Base-by-base conservation (phyloP, 2,329 filamentous ascomycete genomes). In the Calycina marina region DNA sequence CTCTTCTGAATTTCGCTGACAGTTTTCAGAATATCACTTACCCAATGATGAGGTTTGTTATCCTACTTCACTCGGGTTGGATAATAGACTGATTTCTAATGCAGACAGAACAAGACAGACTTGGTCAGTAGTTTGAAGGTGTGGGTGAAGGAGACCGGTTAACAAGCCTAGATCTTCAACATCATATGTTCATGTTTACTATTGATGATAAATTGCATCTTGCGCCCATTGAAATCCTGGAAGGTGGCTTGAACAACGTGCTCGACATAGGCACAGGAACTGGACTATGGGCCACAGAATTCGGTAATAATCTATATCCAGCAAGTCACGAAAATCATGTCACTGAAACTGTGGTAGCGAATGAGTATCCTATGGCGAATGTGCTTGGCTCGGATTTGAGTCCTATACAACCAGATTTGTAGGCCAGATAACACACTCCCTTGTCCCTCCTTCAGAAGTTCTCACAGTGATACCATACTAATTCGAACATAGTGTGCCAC, bases 231-330 rank as follows among this genome's bases (percentile, higher is more conserved):
- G n/a, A n/a, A n/a, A n/a, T n/a, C n/a, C 42, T 52, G 2, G 42
- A 42, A 12, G 10, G 5, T 4, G 40, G 45, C 1, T 42, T 45
- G 4, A 45, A 51, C 12, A 46, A 39, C 28, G 40, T 59, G 5
- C 49, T 60, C 2, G 58, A 61, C 30, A 46, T 60, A 14, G 57
- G 56, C 12, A 59, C 56, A 1, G 58, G 58, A 8, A 58, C 55
- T 4, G 58, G 58, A 2, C 53, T 57, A 17, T 60, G 57, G 58
- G 52, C 56, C 4, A 55, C 60, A 9, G 51, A 57, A 18, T 53
- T 60, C 30, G 44, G 37, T 40, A 34, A 6, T 18, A 29, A 14
- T 15, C 11, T 12, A 17, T 24, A 3, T 25, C 24, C 14, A 6
- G 14, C 9, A n/a, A 14, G 10, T 14, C 17, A 12, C 5, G 10